These are phyloP conservation scores for Colletotrichum lupini DNA, from an alignment of 2,329 filamentous ascomycete genomes.

Conservation along the genomic window DNA sequence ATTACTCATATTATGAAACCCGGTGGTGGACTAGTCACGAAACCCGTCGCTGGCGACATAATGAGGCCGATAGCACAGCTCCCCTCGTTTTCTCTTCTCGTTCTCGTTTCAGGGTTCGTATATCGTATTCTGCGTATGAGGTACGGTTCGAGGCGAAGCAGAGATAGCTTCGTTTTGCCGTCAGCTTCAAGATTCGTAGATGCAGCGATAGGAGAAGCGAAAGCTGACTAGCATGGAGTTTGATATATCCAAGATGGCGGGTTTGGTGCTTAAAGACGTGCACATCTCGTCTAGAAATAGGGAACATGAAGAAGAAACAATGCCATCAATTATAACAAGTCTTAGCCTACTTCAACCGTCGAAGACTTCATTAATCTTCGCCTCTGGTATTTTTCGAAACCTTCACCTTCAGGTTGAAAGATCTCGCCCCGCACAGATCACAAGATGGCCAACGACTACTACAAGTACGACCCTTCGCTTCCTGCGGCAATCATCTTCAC, in stretches of 20 bases:
- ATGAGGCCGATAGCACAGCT: not conserved
- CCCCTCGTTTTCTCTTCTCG: not conserved
- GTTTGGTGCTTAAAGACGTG: not conserved
- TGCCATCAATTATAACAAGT: not conserved
- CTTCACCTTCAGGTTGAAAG: not conserved
- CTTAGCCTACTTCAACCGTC: not conserved
- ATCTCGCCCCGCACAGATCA: not conserved
- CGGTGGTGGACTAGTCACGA: not conserved
- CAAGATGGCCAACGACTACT: conserved; percentile 41
- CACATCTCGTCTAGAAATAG: not conserved
- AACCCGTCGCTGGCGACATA: not conserved
- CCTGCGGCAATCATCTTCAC: conserved; percentile 55
- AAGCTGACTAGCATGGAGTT: not conserved
- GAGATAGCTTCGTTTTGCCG: not conserved
- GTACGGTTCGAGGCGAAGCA: not conserved
- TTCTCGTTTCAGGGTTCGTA: not conserved
- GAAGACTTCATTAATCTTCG: not conserved
- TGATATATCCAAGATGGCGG: not conserved
- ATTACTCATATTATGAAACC: too few species aligned
- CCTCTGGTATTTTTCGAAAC: not conserved
- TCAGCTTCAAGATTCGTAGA: not conserved
- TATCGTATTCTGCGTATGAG: not conserved
- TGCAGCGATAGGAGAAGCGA: not conserved
- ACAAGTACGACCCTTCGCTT: conserved; percentile 60
- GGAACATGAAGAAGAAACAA: not conserved